Percentiles rank a stretch among this genome's conserved stretches.
phyloP scores from a whole-genome alignment of 129 eudicot species.

The Arctium lappa region DNA sequence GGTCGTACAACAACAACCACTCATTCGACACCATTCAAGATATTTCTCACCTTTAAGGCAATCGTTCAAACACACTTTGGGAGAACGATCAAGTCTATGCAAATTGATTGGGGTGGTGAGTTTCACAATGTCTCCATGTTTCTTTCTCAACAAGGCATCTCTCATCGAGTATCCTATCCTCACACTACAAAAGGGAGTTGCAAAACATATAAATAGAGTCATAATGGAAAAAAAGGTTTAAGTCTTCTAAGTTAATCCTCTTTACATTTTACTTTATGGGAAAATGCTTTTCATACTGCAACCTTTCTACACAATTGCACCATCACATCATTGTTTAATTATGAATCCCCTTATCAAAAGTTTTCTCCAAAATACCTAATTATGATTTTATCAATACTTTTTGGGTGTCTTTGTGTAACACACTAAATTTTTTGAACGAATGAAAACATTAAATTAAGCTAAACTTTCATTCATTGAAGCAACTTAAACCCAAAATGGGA shows the following conservation, averaged over 20 bases:
- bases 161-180: neutral
- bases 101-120: slow-evolving; percentile 3
- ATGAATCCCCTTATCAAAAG: neutral
- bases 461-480: too few species aligned
- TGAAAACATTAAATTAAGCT: too few species aligned
- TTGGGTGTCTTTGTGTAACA: neutral
- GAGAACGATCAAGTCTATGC: neutral
- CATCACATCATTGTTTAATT: neutral
- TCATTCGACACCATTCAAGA: neutral
- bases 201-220: neutral
- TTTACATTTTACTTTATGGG: neutral
- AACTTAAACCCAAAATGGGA: too few species aligned
- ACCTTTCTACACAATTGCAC: neutral
- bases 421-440: too few species aligned
- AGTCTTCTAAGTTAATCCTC: neutral
- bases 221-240: neutral
- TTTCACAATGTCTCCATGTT: neutral
- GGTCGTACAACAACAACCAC: too few species aligned
- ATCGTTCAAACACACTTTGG: neutral
- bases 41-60: neutral
- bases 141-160: neutral
- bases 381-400: neutral
- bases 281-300: neutral
- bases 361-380: neutral
- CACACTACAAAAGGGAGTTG: neutral